Base-by-base conservation (phyloP, 768 basidiomycete genomes). In the Boletus rex-veris region DNA sequence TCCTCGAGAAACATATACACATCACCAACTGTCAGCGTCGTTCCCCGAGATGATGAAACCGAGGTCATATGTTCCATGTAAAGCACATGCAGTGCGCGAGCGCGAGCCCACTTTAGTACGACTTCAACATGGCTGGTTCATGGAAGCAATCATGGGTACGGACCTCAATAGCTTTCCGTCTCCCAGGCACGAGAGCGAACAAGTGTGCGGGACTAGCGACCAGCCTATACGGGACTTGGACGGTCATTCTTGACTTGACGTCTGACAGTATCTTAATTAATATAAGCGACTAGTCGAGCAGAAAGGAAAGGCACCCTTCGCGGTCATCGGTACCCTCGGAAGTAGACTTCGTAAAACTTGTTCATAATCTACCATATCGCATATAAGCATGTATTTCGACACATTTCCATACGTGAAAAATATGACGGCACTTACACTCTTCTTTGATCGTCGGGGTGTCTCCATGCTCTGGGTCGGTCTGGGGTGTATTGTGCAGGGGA, bases 131-230 rank as follows among this genome's bases (percentile, higher is more conserved):
- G 21, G 30, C 15, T 26, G 10, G 16, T 15, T 40, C 12, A 39
- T 35, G 18, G 41, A 11, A 31, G 21, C 10, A 50, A 42, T n/a
- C 36, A 24, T n/a, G 30, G 28, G 3, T 38, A 60, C 75, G 36
- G 30, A 78, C 78, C 69, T 80, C 79, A 4, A 80, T 70, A 2
- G 78, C 77, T 58, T 80, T 80, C 40, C 76, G 71, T 39, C 76
- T 74, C 31, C 78, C 78, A 43, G 69, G 68, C 5, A 74, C 62
- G 19, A 80, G 63, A 14, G 60, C 59, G 7, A 67, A 62, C 7
- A 78, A 62, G 4, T 75, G 73, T 9, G 64, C 58, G 3, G 71
- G 70, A 7, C 62, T 67, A 12, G 72, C 48, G 5, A 70, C 72
- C 36, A 77, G 62, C 40, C 66, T 73, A 54, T 80, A 80, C 2